Conservation (phyloP, 2,329 filamentous ascomycete species). For the Esteya vermicola region DNA sequence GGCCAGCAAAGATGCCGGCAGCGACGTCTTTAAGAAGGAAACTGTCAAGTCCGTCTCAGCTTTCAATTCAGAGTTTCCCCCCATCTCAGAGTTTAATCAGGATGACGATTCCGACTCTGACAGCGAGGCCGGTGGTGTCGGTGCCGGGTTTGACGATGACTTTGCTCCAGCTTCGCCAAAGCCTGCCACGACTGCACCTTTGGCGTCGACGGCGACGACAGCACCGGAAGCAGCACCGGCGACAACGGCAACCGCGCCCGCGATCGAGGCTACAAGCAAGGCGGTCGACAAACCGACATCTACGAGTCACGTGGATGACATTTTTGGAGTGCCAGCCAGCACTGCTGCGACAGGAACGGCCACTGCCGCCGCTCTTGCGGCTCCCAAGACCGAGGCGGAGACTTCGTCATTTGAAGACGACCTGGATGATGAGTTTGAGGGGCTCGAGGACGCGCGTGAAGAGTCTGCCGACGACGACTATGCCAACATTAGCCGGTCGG, state of each 20-base stretch:
- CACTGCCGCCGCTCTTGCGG: neutral
- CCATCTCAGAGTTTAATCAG: constrained; percentile 67
- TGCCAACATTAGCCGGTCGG: constrained; percentile 56
- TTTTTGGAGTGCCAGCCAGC: no score
- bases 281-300: no score
- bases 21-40: constrained; percentile 20
- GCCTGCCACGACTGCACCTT: neutral
- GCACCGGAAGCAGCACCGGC: neutral
- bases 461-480: constrained; percentile 69
- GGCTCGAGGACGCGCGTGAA: constrained; percentile 72
- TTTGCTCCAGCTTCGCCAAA: constrained; percentile 60
- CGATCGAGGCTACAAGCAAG: no score
- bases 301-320: no score
- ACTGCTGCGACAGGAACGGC: no score
- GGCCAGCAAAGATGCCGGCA: constrained; percentile 5
- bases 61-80: constrained; percentile 75
- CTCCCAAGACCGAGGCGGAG: neutral
- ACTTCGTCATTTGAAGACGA: constrained; percentile 47
- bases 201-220: neutral
- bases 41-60: constrained; percentile 28
- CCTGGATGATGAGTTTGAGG: constrained; percentile 68
- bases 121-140: constrained; percentile 72
- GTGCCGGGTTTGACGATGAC: constrained; percentile 84
- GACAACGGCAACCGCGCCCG: neutral
- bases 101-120: constrained; percentile 72